Percentiles rank a stretch among this genome's conserved stretches.
These are phyloP conservation scores for Linnemannia zychae DNA, from an alignment of 192 early-diverging fungal species.

Conservation along the genomic window DNA sequence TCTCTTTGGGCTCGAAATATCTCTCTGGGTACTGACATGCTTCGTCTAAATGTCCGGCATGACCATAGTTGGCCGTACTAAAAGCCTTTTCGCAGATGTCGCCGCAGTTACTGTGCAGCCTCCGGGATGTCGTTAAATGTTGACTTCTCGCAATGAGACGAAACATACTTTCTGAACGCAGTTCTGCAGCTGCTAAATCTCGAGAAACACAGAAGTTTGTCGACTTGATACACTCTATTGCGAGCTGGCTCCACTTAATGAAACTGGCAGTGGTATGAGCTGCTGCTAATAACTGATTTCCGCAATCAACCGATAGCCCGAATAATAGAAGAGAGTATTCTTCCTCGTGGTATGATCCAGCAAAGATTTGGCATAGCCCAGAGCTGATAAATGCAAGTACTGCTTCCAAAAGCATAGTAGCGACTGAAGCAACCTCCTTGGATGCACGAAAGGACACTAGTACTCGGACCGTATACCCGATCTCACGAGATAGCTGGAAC, in stretches of 20 bases:
- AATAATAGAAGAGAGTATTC: neutral
- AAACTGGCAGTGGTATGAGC: neutral
- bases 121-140: neutral
- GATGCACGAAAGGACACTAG: neutral
- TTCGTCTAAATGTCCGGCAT: neutral
- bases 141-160: slow-evolving; percentile 15
- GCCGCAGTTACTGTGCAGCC: slow-evolving; percentile 12
- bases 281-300: neutral
- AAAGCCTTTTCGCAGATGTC: slow-evolving; percentile 9
- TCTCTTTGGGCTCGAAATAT: slow-evolving; percentile 19
- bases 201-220: slow-evolving; percentile 19
- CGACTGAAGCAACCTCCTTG: slow-evolving; percentile 1
- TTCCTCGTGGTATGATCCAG: neutral
- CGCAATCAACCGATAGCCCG: slow-evolving; percentile 1
- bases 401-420: slow-evolving; percentile 8
- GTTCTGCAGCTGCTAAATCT: neutral
- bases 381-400: slow-evolving; percentile 21
- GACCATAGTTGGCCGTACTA: neutral
- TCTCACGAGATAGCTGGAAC: slow-evolving; percentile 14
- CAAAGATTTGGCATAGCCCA: slow-evolving; percentile 6
- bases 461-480: neutral
- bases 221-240: neutral
- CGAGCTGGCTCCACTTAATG: neutral
- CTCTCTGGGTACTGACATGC: neutral
- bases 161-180: slow-evolving; percentile 4